Evolutionary conservation across 1,139 yeast species (phyloP), one percentile per base, ranked within the genome.

Genomic region (Protomyces pachydermus): DNA sequence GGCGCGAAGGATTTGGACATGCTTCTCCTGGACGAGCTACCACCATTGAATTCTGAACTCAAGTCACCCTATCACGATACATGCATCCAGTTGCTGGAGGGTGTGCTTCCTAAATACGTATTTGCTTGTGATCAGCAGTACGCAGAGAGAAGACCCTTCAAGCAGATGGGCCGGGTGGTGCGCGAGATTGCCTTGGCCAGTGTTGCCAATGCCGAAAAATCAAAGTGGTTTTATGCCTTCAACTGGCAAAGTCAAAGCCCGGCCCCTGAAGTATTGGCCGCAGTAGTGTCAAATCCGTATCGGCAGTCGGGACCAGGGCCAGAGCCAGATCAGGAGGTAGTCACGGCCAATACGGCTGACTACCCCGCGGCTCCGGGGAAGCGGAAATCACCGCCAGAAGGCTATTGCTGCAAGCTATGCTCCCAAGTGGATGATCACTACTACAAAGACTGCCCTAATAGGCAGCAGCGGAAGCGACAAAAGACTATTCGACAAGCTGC

Each of bases 221-320:
- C 77, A 4, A 85, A 84, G 74, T 88, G 93, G 91, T 85, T 84
- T 67, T 87, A 87, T 74, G 95, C 93, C 0, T 87, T 87, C 69
- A 80, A 78, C 55, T 71, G 85, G 45, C 71, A 69, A 38, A 66
- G 68, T 2, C 14, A 56, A 1, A 37, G 16, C 20, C 48, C 54
- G 18, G 54, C 64, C 14, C 18, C 66, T 10, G 39, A 32, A n/a
- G 38, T 63, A 28, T 60, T 68, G 9, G 54, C 54, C 10, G 38
- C 60, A 32, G 39, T 56, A 25, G 60, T 67, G 8, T 50, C 60
- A 18, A 58, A 60, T 56, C 70, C 70, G 9, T 66, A 64, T 51
- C 76, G 5, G 71, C 20, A 10, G 6, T 14, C 12, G 18, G 12
- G 1, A 35, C 12, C 20, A 35, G 46, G 56, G 10, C 14, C 46